Base-by-base conservation (phyloP, 2,329 filamentous ascomycete species). In the Elsinoe necatrix region DNA sequence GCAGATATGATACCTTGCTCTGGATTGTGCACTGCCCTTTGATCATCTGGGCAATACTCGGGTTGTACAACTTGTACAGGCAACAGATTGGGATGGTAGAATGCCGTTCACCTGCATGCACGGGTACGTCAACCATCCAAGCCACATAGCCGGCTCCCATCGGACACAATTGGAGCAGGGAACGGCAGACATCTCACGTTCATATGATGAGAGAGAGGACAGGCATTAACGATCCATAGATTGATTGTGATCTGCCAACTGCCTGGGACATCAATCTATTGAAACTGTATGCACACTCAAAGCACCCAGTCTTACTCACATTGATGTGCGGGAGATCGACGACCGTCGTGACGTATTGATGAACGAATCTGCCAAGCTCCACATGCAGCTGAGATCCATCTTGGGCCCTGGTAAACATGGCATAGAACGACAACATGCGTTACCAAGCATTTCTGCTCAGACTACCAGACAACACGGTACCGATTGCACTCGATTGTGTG, bases 51-150 rank as follows among this genome's bases (percentile, higher is more conserved):
- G 12, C 41, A n/a, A 45, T 45, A 25, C 41, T 45, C 41, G 20
- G 41, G 20, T 45, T n/a, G 11, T 45, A 8, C 41, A 45, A n/a
- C 23, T 23, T 45, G 20, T 20, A 45, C 41, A 25, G 25, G 41
- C n/a, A 6, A n/a, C 34, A 4, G 12, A 14, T 3, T 37, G 5
- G 41, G 20, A 45, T n/a, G 12, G 23, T 12, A 9, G 41, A 45
- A 45, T 45, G 41, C 39, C 27, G 39, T 21, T 18, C 45, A 50
- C 45, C 9, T 50, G 27, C 45, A 50, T 50, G n/a, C 20, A 52
- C 48, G 48, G 39, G 48, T 52, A 52, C 48, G 48, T 52, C 48
- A 52, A 52, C 47, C 23, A 35, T 23, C 48, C 25, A 39, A 52
- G 48, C 48, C 48, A 52, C 48, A n/a, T 12, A 37, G 5, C 12